A percentile compares a stretch with the other conserved stretches of the same genome.
Evolutionary conservation across 1,284 basidiomycete species (phyloP).

Genomic region (Exsudoporus floridanus): DNA sequence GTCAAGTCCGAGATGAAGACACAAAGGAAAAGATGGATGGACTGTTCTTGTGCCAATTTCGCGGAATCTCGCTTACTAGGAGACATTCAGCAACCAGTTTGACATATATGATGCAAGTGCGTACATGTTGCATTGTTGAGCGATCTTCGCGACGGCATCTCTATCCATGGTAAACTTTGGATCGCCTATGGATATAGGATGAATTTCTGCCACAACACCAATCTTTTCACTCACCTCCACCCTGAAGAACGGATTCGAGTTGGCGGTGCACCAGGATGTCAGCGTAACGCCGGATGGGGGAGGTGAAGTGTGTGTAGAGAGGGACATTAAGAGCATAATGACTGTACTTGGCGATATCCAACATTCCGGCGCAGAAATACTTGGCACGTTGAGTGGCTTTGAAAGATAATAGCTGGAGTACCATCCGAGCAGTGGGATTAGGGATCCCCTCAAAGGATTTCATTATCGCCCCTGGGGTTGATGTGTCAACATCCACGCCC

Average conservation of each 20-base stretch:
- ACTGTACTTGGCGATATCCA: conserved; percentile 97
- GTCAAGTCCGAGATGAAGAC: conserved; percentile 92
- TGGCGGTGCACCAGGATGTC: conserved; percentile 97
- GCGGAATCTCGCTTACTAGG: conserved; percentile 87
- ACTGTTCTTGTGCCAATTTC: conserved; percentile 92
- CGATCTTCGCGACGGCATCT: conserved; percentile 95
- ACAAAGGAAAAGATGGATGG: conserved; percentile 92
- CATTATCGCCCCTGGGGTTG: conserved; percentile 82
- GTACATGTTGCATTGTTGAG: conserved; percentile 96
- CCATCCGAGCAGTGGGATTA: conserved; percentile 69
- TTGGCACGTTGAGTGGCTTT: conserved; percentile 92
- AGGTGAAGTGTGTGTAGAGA: conserved; percentile 97
- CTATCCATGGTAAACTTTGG: conserved; percentile 95
- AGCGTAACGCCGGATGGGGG: conserved; percentile 90
- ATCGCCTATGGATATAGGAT: conserved; percentile 46
- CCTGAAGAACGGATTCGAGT: conserved; percentile 84
- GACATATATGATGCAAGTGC: conserved; percentile 24
- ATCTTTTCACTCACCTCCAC: conserved; percentile 51
- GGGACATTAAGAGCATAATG: conserved; percentile 93
- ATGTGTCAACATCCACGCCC: conserved; percentile 80
- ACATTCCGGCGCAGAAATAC: conserved; percentile 98
- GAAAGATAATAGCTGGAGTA: conserved; percentile 79
- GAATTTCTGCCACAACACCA: background rate
- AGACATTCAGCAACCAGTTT: conserved; percentile 11
- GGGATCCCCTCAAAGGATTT: conserved; percentile 74